These are phyloP conservation scores for Nigrospora sphaerica DNA, from an alignment of 2,329 filamentous ascomycete genomes.

Conservation along the genomic window DNA sequence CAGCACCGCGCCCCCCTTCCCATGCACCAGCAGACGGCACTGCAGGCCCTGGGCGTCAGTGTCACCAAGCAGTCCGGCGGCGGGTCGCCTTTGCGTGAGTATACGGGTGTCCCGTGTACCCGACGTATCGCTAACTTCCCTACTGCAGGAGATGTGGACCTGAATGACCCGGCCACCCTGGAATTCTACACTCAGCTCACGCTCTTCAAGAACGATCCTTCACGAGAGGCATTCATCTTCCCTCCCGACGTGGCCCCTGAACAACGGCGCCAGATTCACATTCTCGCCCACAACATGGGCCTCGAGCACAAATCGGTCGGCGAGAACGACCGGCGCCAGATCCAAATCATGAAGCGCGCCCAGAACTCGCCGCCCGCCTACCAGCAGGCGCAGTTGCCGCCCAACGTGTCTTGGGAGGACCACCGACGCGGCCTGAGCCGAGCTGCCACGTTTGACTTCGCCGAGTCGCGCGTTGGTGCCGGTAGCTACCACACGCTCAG, in stretches of 20 bases:
- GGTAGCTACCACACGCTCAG: conserved; percentile 71
- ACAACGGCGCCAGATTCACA: conserved; percentile 86
- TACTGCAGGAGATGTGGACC: conserved; percentile 59
- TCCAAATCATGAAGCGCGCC: conserved; percentile 75
- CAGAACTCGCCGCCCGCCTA: conserved; percentile 45
- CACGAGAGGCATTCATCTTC: conserved; percentile 77
- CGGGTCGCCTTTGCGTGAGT: conserved; percentile 38
- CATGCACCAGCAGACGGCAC: conserved; percentile 76
- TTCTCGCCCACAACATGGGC: conserved; percentile 89
- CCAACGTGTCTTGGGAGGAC: conserved; percentile 64
- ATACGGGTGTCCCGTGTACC: not conserved
- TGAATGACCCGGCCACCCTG: conserved; percentile 85
- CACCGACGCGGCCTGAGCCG: conserved; percentile 82
- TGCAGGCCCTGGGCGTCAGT: conserved; percentile 67
- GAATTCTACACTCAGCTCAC: conserved; percentile 86
- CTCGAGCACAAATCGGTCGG: conserved; percentile 88
- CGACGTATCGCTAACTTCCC: not conserved
- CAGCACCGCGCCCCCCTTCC: conserved; percentile 74
- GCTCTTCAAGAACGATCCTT: conserved; percentile 75
- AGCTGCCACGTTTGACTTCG: conserved; percentile 96
- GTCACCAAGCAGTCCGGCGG: conserved; percentile 54
- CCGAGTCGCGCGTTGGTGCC: conserved; percentile 58
- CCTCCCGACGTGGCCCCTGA: conserved; percentile 71
- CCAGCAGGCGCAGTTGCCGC: conserved; percentile 47
- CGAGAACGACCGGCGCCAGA: conserved; percentile 77